These are phyloP conservation scores for Rhodotorula kratochvilovae DNA, from an alignment of 768 basidiomycete species.

Conservation along the genomic window DNA sequence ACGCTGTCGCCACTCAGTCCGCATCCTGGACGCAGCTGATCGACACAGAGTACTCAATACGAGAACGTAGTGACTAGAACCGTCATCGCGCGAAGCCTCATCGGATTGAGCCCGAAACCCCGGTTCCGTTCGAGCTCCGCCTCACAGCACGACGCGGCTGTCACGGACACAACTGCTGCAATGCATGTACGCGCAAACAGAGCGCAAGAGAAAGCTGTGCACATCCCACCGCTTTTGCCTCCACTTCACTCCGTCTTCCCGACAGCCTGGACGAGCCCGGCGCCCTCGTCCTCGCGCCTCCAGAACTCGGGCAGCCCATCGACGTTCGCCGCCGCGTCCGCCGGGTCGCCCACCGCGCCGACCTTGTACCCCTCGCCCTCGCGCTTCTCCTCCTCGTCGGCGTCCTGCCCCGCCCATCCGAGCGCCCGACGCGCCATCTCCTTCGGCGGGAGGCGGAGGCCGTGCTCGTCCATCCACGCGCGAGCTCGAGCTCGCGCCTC, in stretches of 20 bases:
- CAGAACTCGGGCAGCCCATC: constrained; percentile 14
- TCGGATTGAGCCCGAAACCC: too few relatives aligned
- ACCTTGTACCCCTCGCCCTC: constrained; percentile 13
- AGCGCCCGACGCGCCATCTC: constrained; percentile 19
- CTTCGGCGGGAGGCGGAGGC: constrained; percentile 5
- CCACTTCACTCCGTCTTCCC: constrained; percentile 24
- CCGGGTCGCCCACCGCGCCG: background rate
- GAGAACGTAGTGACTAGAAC: too few relatives aligned
- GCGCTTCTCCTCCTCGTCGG: constrained; percentile 8
- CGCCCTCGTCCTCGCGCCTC: constrained; percentile 19
- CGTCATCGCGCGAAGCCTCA: too few relatives aligned
- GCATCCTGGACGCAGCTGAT: too few relatives aligned
- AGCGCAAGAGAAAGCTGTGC: too few relatives aligned
- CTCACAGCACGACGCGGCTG: too few relatives aligned
- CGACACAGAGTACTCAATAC: too few relatives aligned
- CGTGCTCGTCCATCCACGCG: constrained; percentile 38
- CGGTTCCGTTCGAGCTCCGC: too few relatives aligned
- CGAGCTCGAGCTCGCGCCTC: constrained; percentile 56
- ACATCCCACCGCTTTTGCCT: too few relatives aligned
- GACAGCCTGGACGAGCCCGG: background rate
- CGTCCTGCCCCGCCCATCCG: constrained; percentile 7
- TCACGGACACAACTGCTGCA: too few relatives aligned
- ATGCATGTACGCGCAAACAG: too few relatives aligned
- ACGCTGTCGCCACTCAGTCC: too few relatives aligned
- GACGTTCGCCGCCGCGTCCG: constrained; percentile 11